Evolutionary conservation across 495 filamentous ascomycete species (phyloP).

Genomic region (Podospora australis): DNA sequence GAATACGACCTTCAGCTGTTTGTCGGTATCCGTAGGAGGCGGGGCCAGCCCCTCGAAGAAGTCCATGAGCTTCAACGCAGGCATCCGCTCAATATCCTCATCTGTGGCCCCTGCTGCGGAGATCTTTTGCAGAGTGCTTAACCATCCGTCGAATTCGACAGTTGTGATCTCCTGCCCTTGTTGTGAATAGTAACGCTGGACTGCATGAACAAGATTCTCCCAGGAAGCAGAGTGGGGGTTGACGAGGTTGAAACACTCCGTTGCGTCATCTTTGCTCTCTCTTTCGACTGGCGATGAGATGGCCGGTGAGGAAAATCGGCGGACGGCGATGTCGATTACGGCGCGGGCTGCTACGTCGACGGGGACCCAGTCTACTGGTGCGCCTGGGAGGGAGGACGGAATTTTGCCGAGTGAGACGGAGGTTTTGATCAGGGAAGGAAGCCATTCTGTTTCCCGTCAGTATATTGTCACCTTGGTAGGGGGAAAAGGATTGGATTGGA

Average conservation of each 20-base stretch:
- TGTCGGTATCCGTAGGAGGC: not conserved
- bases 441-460: too few species aligned
- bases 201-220: not conserved
- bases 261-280: too few species aligned
- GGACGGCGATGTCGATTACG: not conserved
- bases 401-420: not conserved
- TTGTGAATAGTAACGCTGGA: not conserved
- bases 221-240: not conserved
- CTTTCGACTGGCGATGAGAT: not conserved
- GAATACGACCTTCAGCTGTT: not conserved
- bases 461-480: too few species aligned
- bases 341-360: not conserved
- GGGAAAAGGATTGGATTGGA: too few species aligned
- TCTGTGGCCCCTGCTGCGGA: not conserved
- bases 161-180: not conserved
- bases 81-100: not conserved
- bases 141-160: not conserved
- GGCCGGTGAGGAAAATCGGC: not conserved
- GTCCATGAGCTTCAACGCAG: not conserved
- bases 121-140: not conserved
- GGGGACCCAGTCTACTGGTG: not conserved
- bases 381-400: not conserved
- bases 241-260: conserved; percentile 4
- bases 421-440: conserved; percentile 1
- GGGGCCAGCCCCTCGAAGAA: not conserved